Evolutionary conservation across 352 stramenopile species (phyloP).

Genomic region (Phytophthora nicotianae): DNA sequence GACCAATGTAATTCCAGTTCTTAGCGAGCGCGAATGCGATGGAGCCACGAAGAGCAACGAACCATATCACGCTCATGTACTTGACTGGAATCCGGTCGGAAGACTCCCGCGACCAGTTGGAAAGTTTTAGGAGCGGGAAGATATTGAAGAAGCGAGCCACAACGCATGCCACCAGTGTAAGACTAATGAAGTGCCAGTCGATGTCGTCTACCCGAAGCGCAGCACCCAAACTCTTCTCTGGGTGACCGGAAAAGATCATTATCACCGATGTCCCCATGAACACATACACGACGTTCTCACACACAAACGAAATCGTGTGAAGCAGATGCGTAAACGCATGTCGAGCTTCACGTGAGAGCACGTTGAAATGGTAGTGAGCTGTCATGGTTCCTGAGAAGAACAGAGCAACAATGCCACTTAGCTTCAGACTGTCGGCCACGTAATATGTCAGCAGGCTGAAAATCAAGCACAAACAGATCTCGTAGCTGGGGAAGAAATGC

Average conservation of each 20-base stretch:
- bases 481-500: constrained; percentile 82
- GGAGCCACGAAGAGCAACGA: constrained; percentile 91
- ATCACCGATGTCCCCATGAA: constrained; percentile 89
- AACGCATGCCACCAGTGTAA: constrained; percentile 71
- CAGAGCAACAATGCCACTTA: constrained; percentile 93
- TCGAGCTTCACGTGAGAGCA: constrained; percentile 74
- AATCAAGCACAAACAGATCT: constrained; percentile 86
- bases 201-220: constrained; percentile 79
- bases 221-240: constrained; percentile 49
- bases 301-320: constrained; percentile 79
- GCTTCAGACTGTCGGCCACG: constrained; percentile 70
- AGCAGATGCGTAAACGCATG: constrained; percentile 86
- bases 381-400: constrained; percentile 93
- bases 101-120: constrained; percentile 62
- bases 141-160: constrained; percentile 80
- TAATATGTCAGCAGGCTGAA: constrained; percentile 88
- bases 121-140: constrained; percentile 71
- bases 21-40: constrained; percentile 93
- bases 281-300: constrained; percentile 84
- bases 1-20: constrained; percentile 79
- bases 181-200: constrained; percentile 75
- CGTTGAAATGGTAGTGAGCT: constrained; percentile 88
- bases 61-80: constrained; percentile 91
- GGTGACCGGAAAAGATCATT: constrained; percentile 77
- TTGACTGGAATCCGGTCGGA: constrained; percentile 64